Conservation (phyloP, 2,329 filamentous ascomycete species). For the Sporothrix brasiliensis region DNA sequence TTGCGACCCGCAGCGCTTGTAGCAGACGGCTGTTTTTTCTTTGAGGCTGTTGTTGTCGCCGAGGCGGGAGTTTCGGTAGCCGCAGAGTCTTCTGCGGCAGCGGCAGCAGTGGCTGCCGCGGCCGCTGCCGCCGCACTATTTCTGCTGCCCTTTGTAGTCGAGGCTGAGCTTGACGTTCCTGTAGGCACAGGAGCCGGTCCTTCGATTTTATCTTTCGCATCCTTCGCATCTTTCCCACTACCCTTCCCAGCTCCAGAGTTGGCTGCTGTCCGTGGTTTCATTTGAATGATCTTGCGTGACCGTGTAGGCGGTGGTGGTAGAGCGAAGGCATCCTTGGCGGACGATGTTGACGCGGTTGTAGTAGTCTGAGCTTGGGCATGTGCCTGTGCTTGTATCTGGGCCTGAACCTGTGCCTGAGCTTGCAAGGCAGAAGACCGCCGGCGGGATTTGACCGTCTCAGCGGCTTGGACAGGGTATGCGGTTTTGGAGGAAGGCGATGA, state of each 20-base stretch:
- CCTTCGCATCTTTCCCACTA: not conserved
- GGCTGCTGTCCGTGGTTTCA: constrained; percentile 68
- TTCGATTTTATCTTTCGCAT: constrained; percentile 32
- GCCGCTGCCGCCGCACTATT: constrained; percentile 20
- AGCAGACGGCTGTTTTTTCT: constrained; percentile 73
- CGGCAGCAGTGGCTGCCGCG: not conserved
- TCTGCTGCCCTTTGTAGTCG: not conserved
- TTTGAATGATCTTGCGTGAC: constrained; percentile 95
- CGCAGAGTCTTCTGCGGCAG: not conserved
- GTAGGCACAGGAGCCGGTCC: constrained; percentile 35
- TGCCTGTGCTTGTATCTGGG: constrained; percentile 8
- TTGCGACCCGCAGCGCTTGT: constrained; percentile 88
- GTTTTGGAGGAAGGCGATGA: constrained; percentile 24
- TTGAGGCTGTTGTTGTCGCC: constrained; percentile 60
- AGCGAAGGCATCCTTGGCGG: constrained; percentile 67
- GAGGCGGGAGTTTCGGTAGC: constrained; percentile 25
- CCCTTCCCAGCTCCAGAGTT: constrained; percentile 35
- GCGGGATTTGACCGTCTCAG: constrained; percentile 56
- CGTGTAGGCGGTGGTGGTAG: constrained; percentile 90
- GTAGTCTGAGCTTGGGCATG: not conserved
- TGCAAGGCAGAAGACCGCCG: constrained; percentile 50
- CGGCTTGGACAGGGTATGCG: constrained; percentile 38
- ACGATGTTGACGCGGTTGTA: constrained; percentile 52
- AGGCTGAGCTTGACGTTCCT: constrained; percentile 2
- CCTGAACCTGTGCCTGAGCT: constrained; percentile 24